A percentile compares a stretch with the other conserved stretches of the same genome.
These are phyloP conservation scores for Terfezia claveryi DNA, from an alignment of 495 filamentous ascomycete species.

Conservation along the genomic window DNA sequence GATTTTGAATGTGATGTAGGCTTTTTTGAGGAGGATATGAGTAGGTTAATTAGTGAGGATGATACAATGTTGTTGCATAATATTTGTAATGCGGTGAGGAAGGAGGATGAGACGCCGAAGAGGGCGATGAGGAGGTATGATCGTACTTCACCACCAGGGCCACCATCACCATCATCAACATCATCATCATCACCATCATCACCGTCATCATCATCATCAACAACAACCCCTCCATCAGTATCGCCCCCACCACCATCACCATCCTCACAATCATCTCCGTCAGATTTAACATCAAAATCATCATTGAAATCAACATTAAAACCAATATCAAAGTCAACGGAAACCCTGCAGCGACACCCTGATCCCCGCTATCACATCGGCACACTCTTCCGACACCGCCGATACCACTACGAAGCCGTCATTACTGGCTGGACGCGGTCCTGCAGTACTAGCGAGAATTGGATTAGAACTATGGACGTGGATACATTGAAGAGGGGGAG, in stretches of 20 bases:
- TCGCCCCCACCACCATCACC: too few relatives aligned
- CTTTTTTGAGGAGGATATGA: conserved; percentile 16
- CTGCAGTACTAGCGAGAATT: conserved; percentile 34
- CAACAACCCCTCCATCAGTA: too few relatives aligned
- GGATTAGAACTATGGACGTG: conserved; percentile 37
- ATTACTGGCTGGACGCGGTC: conserved; percentile 66
- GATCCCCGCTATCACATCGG: conserved; percentile 40
- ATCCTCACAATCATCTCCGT: too few relatives aligned
- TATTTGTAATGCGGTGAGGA: conserved; percentile 28
- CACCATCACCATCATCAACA: too few relatives aligned
- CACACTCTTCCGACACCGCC: conserved; percentile 60
- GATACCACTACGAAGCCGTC: conserved; percentile 57
- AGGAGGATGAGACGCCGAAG: conserved; percentile 38
- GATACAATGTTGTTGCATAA: conserved; percentile 18
- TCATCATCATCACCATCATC: too few relatives aligned
- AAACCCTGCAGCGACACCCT: too few relatives aligned
- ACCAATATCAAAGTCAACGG: too few relatives aligned
- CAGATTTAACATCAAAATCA: too few relatives aligned
- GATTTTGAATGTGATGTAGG: conserved; percentile 23
- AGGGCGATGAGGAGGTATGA: conserved; percentile 24
- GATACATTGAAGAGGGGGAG: conserved; percentile 39
- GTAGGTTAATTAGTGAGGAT: conserved; percentile 2
- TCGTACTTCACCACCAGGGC: conserved; percentile 3
- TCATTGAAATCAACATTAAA: too few relatives aligned
- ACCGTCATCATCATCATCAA: too few relatives aligned